These are phyloP conservation scores for Wickerhamiella hasegawae DNA, from an alignment of 805 yeast genomes.

Conservation along the genomic window DNA sequence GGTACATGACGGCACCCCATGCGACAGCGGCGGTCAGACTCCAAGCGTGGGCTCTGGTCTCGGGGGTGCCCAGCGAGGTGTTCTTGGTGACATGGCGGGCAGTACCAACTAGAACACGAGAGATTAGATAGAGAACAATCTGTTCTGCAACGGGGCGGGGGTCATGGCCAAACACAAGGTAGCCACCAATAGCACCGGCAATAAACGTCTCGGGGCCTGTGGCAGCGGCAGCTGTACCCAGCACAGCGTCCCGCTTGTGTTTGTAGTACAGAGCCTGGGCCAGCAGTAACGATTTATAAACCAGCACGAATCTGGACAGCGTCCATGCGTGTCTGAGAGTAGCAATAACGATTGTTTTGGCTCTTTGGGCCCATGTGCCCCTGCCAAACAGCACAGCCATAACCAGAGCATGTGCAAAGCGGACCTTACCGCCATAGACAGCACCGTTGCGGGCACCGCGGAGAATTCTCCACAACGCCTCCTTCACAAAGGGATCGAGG, in stretches of 20 bases:
- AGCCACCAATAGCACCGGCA: slow-evolving; percentile 28
- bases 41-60: slow-evolving; percentile 31
- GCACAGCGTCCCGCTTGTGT: slow-evolving; percentile 8
- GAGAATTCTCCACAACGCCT: slow-evolving; percentile 5
- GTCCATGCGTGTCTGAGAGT: slow-evolving; percentile 40
- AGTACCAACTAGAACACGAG: slow-evolving; percentile 48
- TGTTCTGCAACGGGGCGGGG: slow-evolving; percentile 43
- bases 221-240: slow-evolving; percentile 7
- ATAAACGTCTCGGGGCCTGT: slow-evolving; percentile 16
- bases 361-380: slow-evolving; percentile 29
- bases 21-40: slow-evolving; percentile 41
- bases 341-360: slow-evolving; percentile 32
- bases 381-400: slow-evolving; percentile 39
- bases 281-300: slow-evolving; percentile 29
- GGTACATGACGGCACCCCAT: slow-evolving; percentile 63
- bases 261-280: slow-evolving; percentile 16
- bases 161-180: slow-evolving; percentile 25
- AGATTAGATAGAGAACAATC: slow-evolving; percentile 56
- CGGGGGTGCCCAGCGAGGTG: slow-evolving; percentile 5
- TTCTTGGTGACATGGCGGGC: slow-evolving; percentile 18
- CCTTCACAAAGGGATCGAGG: slow-evolving; percentile 6
- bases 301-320: slow-evolving; percentile 38
- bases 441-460: slow-evolving; percentile 33
- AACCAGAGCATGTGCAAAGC: slow-evolving; percentile 51
- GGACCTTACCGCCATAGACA: slow-evolving; percentile 44